A percentile compares a stretch with the other conserved stretches of the same genome.
Evolutionary conservation across 1,139 yeast species (phyloP).

Genomic region (Hemisphaericaspora xylanilytica): DNA sequence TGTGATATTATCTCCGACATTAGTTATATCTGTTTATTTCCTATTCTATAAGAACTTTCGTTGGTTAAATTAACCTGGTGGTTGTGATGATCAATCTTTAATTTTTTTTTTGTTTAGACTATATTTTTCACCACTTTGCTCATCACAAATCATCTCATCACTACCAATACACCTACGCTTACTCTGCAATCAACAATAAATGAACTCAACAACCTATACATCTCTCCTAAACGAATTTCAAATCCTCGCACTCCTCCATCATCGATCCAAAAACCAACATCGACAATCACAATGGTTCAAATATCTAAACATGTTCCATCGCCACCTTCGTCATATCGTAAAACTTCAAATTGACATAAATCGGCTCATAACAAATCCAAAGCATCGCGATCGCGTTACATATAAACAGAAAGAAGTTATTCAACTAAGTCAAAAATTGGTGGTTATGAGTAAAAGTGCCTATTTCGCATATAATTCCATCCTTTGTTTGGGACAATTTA

Average conservation of each 20-base stretch:
- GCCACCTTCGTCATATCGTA: constrained; percentile 48
- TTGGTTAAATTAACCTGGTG: background rate
- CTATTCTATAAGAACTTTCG: no score
- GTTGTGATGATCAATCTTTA: constrained; percentile 1
- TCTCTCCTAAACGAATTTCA: constrained; percentile 45
- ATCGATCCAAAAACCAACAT: constrained; percentile 76
- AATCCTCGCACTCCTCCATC: constrained; percentile 60
- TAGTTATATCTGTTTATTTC: background rate
- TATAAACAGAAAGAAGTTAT: constrained; percentile 18
- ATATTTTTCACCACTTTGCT: background rate
- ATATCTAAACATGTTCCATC: constrained; percentile 59
- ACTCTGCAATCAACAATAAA: background rate
- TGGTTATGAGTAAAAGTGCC: constrained; percentile 44
- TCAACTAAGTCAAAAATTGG: constrained; percentile 32
- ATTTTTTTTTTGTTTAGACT: background rate
- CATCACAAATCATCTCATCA: background rate
- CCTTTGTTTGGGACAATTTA: constrained; percentile 74
- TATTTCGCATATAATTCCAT: constrained; percentile 66
- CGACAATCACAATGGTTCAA: constrained; percentile 77
- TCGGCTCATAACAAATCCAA: constrained; percentile 18
- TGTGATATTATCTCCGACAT: constrained; percentile 19
- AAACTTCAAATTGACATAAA: constrained; percentile 20
- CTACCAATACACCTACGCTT: background rate
- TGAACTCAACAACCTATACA: constrained; percentile 14
- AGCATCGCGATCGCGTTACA: constrained; percentile 6